These are phyloP conservation scores for Saccharomyces hybrid DNA, from an alignment of 1,139 yeast genomes.

Conservation along the genomic window DNA sequence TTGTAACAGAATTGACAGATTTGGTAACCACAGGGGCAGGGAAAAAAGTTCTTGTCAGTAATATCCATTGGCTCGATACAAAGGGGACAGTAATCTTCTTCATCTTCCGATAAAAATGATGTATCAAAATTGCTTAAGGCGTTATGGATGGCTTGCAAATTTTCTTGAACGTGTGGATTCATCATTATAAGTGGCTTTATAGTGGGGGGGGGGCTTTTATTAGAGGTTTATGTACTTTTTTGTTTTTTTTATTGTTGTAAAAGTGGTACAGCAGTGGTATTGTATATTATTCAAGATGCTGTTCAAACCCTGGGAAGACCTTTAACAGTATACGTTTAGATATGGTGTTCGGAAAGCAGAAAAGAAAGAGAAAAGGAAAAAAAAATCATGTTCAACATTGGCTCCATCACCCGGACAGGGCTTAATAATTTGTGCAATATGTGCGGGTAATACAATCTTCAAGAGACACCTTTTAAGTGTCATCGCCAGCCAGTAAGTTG, in stretches of 20 bases:
- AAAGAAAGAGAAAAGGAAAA: not conserved
- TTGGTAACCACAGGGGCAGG: conserved; percentile 99
- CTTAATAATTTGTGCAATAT: no score
- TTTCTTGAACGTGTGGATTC: conserved; percentile 25
- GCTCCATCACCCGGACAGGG: not conserved
- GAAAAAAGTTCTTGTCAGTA: conserved; percentile 91
- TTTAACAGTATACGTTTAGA: not conserved
- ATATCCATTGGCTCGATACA: conserved; percentile 97
- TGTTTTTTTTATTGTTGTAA: not conserved
- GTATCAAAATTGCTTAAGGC: conserved; percentile 29
- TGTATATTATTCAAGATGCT: not conserved
- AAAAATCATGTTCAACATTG: not conserved
- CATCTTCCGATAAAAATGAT: conserved; percentile 30
- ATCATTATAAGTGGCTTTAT: conserved; percentile 12
- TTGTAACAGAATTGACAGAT: conserved; percentile 97
- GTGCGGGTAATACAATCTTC: no score
- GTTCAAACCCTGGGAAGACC: not conserved
- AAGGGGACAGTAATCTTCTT: conserved; percentile 53
- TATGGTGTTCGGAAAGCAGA: not conserved
- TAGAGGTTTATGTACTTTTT: not conserved
- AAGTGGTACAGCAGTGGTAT: not conserved
- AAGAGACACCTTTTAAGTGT: not conserved
- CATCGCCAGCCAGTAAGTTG: not conserved
- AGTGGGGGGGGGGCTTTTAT: not conserved
- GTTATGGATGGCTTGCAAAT: conserved; percentile 25